Base-by-base conservation (phyloP, 805 yeast genomes). In the Suhomyces tanzawaensis region DNA sequence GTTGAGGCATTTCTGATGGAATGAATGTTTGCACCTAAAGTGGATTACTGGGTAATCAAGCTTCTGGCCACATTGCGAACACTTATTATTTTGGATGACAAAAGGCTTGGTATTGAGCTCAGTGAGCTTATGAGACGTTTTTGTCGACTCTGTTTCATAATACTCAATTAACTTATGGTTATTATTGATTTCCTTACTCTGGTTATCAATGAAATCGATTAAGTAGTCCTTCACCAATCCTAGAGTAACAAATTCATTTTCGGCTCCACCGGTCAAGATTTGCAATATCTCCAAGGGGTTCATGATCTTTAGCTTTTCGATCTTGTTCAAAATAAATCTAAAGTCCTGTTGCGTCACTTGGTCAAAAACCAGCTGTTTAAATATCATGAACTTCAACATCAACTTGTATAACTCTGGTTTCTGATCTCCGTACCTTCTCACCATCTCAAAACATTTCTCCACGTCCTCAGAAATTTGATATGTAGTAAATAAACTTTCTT, bases 21-120 rank as follows among this genome's bases (percentile, higher is more conserved):
- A 89, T 3, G 93, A 79, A 53, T 93, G 99, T 21, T 74, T 72
- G 64, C 99, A 93, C 46, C 79, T 76, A 66, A 91, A 93, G 51
- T 86, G 95, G 1, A 85, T 76, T 2, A 82, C 74, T 0, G 98
- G 97, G 29, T 81, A 70, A 41, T 86, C 95, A 15, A 91, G 62
- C 9, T 76, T 71, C 29, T 73, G 64, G 7, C 74, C 67, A 55
- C 96, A 90, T 13, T 77, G 70, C 11, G 77, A 65, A 53, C 96
- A 90, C 25, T 68, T 69, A 19, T 79, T 71, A 44, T 77, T 76
- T 49, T 82, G 87, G 3, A 82, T 62, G 4, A 81, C 73, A 47
- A 61, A 72, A 7, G 74, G 81, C 48, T 64, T 55, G 38, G 54
- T 34, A 11, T 66, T 53, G 29, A 85, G 55, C 19, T 72, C 76